phyloP scores from a whole-genome alignment of 2,329 filamentous ascomycete species.

The Cladophialophora chaetospira region DNA sequence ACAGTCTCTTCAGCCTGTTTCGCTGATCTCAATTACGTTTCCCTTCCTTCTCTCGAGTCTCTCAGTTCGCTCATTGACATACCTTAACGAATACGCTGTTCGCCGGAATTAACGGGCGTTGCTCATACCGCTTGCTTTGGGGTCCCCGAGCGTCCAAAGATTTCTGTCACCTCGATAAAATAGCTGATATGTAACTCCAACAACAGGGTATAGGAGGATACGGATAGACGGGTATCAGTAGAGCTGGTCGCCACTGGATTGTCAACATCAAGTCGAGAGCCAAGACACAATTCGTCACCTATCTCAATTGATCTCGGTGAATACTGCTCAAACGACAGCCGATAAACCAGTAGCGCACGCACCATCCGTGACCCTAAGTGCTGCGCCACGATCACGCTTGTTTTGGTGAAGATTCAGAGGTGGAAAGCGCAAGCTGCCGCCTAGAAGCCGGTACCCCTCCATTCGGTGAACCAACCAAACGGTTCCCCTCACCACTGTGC shows the following conservation, averaged over 20 bases:
- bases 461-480: background rate
- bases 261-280: background rate
- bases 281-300: conserved; percentile 3
- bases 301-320: background rate
- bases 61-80: background rate
- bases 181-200: no score
- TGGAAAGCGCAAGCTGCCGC: background rate
- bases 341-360: background rate
- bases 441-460: background rate
- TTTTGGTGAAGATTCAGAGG: no score
- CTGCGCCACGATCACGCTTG: background rate
- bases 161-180: no score
- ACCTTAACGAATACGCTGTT: no score
- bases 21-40: no score
- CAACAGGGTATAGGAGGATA: no score
- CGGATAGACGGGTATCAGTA: background rate
- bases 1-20: no score
- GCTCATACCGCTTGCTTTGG: no score
- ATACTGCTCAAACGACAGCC: conserved; percentile 3
- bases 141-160: no score
- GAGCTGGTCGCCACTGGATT: no score
- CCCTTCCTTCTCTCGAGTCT: no score
- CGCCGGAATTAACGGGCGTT: no score
- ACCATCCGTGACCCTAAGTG: background rate
- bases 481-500: background rate